phyloP scores from a whole-genome alignment of 805 yeast genomes.

The Cyberlindnera maclurae region DNA sequence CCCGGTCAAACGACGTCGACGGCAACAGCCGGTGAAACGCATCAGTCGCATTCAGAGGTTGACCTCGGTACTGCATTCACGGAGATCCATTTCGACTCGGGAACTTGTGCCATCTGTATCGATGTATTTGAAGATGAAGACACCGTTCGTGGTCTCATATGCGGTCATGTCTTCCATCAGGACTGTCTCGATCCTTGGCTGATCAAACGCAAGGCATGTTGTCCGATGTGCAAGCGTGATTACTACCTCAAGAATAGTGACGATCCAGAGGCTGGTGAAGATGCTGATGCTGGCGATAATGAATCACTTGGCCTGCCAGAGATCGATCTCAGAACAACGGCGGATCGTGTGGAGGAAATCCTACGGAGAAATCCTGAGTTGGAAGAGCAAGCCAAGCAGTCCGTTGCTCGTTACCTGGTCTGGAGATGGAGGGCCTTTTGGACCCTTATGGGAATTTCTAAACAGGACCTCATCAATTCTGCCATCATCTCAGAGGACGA shows the following conservation, averaged over 20 bases:
- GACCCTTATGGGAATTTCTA: slow-evolving; percentile 49
- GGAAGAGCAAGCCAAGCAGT: slow-evolving; percentile 37
- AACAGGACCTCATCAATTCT: slow-evolving; percentile 42
- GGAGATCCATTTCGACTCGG: slow-evolving; percentile 49
- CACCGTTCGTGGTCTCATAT: slow-evolving; percentile 61
- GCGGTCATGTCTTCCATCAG: slow-evolving; percentile 80
- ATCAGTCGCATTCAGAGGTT: slow-evolving; percentile 3
- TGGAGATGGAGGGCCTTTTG: slow-evolving; percentile 37
- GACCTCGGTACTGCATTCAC: slow-evolving; percentile 19
- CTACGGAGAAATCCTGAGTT: slow-evolving; percentile 34
- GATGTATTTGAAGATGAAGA: slow-evolving; percentile 59
- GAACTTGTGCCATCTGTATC: slow-evolving; percentile 73
- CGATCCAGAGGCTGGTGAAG: slow-evolving; percentile 9
- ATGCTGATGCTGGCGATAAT: slow-evolving; percentile 20
- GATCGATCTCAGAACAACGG: slow-evolving; percentile 31
- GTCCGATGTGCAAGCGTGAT: slow-evolving; percentile 78
- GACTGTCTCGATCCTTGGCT: slow-evolving; percentile 82
- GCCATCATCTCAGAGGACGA: slow-evolving; percentile 30
- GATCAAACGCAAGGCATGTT: slow-evolving; percentile 64
- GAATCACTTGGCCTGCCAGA: slow-evolving; percentile 25
- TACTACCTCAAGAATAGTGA: slow-evolving; percentile 33
- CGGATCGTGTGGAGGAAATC: slow-evolving; percentile 36
- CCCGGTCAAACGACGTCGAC: neutral
- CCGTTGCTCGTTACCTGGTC: slow-evolving; percentile 28
- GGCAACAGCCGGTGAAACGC: neutral